Base-by-base conservation (phyloP, 2,329 filamentous ascomycete species). In the Mollisia scopiformis region DNA sequence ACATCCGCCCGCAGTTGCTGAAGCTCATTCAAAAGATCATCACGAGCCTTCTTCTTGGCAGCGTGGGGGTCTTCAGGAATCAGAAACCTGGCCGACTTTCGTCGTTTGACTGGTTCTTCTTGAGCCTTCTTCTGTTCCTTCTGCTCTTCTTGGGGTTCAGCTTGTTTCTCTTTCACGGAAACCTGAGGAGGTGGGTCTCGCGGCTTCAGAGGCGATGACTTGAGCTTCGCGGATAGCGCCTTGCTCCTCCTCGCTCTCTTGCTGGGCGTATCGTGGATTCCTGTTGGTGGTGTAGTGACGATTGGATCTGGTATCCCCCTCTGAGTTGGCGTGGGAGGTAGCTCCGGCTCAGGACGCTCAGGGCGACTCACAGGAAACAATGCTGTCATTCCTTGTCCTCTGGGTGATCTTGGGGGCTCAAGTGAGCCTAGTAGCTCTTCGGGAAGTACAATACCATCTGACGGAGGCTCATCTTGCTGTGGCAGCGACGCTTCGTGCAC, bases 231-330 rank as follows among this genome's bases (percentile, higher is more conserved):
- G 28, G 55, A 62, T 19, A 69, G 57, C 52, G 58, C 63, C 59
- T 78, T 81, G 35, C 74, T 74, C 57, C 65, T 76, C 67, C 78
- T 78, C 2, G 77, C 76, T 31, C 77, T 75, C 61, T 79, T 83
- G 23, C 82, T 84, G 0, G 85, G 84, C 14, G 83, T 86, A 54
- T 81, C 81, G 61, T 88, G 85, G 28, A 88, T 88, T 1, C 86
- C 86, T 21, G 76, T 72, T 0, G 85, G 83, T 7, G 84, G 84
- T 2, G 82, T 83, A 46, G 80, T 82, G 28, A 84, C 78, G 1
- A 83, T 76, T 11, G 82, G 79, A 60, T 88, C 85, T 1, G 76
- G 75, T 13, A 81, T 73, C 3, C 79, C 79, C 37, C 75, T 76
- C 51, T 82, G 77, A 30, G 79, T 78, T 0, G 82, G 81, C 0